phyloP scores from a whole-genome alignment of 1,139 yeast species.

The Suhomyces panamericanus region DNA sequence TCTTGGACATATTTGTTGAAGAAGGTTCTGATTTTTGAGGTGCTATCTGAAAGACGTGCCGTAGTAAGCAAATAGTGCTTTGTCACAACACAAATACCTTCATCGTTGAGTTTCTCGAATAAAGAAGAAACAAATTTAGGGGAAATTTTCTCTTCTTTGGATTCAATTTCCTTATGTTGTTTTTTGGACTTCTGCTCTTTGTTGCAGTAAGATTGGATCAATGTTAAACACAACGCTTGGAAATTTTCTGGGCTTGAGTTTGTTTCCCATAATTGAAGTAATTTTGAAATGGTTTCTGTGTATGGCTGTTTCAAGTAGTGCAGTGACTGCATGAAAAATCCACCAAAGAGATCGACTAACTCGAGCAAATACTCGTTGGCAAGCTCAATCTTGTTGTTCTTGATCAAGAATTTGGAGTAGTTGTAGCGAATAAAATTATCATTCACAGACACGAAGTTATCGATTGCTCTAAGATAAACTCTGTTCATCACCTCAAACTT shows the following conservation, averaged over 20 bases:
- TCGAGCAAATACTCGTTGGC: conserved; percentile 34
- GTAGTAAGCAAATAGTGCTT: conserved; percentile 21
- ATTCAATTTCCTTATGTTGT: background rate
- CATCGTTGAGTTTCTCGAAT: conserved; percentile 23
- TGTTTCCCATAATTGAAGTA: conserved; percentile 24
- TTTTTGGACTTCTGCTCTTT: background rate
- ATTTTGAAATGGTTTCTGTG: conserved; percentile 21
- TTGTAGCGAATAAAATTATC: conserved; percentile 38
- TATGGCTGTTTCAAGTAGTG: conserved; percentile 27
- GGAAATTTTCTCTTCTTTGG: background rate
- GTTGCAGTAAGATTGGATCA: conserved; percentile 17
- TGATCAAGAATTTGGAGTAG: conserved; percentile 38
- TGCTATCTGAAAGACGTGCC: conserved; percentile 5
- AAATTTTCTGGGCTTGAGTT: conserved; percentile 9
- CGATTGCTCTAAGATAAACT: conserved; percentile 44
- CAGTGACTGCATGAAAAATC: conserved; percentile 7
- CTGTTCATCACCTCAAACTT: conserved; percentile 27
- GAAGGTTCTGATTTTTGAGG: conserved; percentile 30
- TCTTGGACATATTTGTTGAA: conserved; percentile 44
- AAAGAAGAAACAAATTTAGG: background rate
- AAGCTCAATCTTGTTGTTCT: conserved; percentile 20
- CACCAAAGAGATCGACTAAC: conserved; percentile 26
- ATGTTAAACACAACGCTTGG: conserved; percentile 14
- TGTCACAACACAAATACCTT: conserved; percentile 31
- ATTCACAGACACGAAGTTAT: conserved; percentile 46